A percentile compares a stretch with the other conserved stretches of the same genome.
Evolutionary conservation across 1,284 basidiomycete species (phyloP).

Genomic region (Bjerkandera adusta): DNA sequence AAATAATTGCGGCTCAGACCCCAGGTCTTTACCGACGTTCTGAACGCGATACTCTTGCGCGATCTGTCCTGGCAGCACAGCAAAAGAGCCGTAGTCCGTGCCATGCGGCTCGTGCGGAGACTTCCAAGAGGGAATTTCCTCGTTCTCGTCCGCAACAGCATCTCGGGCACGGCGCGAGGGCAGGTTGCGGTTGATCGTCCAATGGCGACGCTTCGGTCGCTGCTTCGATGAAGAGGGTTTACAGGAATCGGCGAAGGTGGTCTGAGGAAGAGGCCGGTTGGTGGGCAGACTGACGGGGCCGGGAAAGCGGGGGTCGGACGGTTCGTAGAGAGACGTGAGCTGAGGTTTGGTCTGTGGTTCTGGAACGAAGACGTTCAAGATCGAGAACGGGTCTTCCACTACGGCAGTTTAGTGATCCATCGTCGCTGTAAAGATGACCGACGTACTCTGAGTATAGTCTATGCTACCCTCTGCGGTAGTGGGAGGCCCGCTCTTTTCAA

Average conservation of each 20-base stretch:
- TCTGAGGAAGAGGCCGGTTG: conserved; percentile 16
- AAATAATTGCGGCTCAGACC: conserved; percentile 36
- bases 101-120: conserved; percentile 48
- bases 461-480: conserved; percentile 67
- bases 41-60: conserved; percentile 45
- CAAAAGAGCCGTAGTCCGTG: conserved; percentile 61
- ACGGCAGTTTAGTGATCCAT: conserved; percentile 16
- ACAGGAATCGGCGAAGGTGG: conserved; percentile 9
- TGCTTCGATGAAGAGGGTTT: conserved; percentile 10
- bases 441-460: conserved; percentile 67
- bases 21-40: conserved; percentile 29
- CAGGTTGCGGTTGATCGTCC: conserved; percentile 39
- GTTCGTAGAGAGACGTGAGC: conserved; percentile 52
- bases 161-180: conserved; percentile 44
- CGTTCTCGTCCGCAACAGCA: conserved; percentile 51
- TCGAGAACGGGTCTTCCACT: conserved; percentile 79
- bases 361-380: conserved; percentile 60
- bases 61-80: conserved; percentile 45
- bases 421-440: neutral
- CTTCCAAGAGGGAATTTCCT: conserved; percentile 38
- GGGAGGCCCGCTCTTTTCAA: conserved; percentile 73
- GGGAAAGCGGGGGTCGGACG: conserved; percentile 26
- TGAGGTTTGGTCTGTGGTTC: conserved; percentile 52
- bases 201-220: conserved; percentile 33
- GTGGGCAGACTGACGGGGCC: conserved; percentile 30